Percentiles rank a stretch among this genome's conserved stretches.
phyloP scores from a whole-genome alignment of 2,329 filamentous ascomycete species.

The Pseudopyricularia cyperi region DNA sequence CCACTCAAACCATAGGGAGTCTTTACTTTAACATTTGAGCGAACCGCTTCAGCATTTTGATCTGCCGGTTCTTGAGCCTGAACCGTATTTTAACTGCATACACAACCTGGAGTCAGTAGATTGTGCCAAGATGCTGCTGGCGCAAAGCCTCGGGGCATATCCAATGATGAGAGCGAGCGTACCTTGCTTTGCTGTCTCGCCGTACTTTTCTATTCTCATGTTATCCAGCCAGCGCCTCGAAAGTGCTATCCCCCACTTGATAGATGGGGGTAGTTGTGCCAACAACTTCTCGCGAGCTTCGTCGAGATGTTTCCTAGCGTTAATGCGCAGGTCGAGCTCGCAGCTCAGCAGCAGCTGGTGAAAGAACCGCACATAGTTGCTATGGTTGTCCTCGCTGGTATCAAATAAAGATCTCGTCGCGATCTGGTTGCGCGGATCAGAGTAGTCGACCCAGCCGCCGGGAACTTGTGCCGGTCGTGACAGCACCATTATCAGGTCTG shows the following conservation, averaged over 20 bases:
- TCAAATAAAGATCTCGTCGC: conserved; percentile 61
- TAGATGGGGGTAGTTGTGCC: conserved; percentile 51
- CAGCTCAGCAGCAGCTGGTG: conserved; percentile 64
- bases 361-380: conserved; percentile 54
- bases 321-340: conserved; percentile 59
- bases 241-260: conserved; percentile 62
- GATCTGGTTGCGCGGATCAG: conserved; percentile 55
- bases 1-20: too few relatives aligned
- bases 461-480: conserved; percentile 38
- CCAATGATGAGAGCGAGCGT: conserved; percentile 12
- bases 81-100: conserved; percentile 44
- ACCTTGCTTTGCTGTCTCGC: conserved; percentile 37
- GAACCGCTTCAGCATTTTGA: conserved; percentile 55
- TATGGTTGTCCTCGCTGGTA: conserved; percentile 37
- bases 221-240: conserved; percentile 61
- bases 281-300: conserved; percentile 53
- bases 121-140: neutral
- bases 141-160: neutral
- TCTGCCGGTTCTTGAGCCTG: conserved; percentile 52
- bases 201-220: conserved; percentile 51
- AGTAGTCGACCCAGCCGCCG: conserved; percentile 57
- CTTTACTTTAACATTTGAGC: conserved; percentile 53
- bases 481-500: conserved; percentile 56
- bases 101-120: neutral
- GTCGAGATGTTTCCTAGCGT: conserved; percentile 46